Base-by-base conservation (phyloP, 805 yeast genomes). In the Ogataea saltuana region DNA sequence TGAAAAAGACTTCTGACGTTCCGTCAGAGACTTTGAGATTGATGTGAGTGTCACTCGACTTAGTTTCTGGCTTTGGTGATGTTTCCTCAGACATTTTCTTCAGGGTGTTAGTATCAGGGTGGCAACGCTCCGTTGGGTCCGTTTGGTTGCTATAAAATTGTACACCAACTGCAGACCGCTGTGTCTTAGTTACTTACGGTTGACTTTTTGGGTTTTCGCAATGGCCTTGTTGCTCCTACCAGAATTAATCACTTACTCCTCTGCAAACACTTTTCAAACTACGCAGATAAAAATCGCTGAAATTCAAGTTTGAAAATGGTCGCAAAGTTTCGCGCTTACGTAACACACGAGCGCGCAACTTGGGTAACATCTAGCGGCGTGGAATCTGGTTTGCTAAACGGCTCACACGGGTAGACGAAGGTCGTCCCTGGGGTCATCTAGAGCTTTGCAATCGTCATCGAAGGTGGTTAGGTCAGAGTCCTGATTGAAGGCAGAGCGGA, bases 11-110 rank as follows among this genome's bases (percentile, higher is more conserved):
- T 66, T 93, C 99, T 16, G 95, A 85, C 41, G 84, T 75, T 36
- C 96, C 95, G 66, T 93, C 99, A 26, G 95, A 83, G 36, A 93
- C 99, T 67, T 88, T 89, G 68, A 93, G 72, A 73, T 88, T 89
- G 67, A 93, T 85, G 69, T 89, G 97, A 6, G 61, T 56, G 13
- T 56, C 60, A 30, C 90, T 59, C 79, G n/a, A n/a, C n/a, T 79
- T 57, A 70, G 59, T 68, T 67, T 48, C 69, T 61, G 36, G 69
- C 71, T 47, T 54, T 39, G 56, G 55, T 11, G 54, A 50, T 36
- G 50, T 60, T 26, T 53, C 52, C 21, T 63, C 68, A 13, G 68
- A 61, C 69, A 64, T 64, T 36, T 41, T 40, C 44, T 46, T 30
- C 29, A 31, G 32, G 35, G 17, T 8, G 35, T 30, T 28, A 39